Percentiles rank a stretch among this genome's conserved stretches.
Conservation (phyloP, 129 eudicot species). For the Chrysanthemum makinoi region DNA sequence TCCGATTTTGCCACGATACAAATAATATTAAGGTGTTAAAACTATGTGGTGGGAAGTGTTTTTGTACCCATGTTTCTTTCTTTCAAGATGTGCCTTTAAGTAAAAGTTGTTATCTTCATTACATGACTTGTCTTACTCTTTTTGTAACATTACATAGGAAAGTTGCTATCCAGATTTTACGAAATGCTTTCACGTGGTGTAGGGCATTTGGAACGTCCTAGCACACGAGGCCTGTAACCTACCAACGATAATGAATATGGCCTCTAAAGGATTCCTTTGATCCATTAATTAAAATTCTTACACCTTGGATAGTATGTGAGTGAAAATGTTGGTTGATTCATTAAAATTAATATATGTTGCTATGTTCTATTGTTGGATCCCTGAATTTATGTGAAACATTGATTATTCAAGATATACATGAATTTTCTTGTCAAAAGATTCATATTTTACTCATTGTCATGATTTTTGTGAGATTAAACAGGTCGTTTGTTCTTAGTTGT, state of each 20-base stretch:
- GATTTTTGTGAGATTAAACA: too few species aligned
- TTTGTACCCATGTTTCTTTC: constrained; percentile 8
- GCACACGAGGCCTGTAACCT: constrained; percentile 18
- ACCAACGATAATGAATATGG: constrained; percentile 14
- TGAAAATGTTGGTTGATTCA: too few species aligned
- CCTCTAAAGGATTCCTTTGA: not conserved
- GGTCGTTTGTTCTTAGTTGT: too few species aligned
- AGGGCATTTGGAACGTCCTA: constrained; percentile 12
- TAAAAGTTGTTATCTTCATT: constrained; percentile 4
- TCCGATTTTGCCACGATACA: constrained; percentile 17
- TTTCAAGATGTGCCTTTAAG: not conserved
- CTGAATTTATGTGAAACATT: too few species aligned
- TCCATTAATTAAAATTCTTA: not conserved
- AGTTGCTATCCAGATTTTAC: not conserved
- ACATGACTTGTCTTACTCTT: constrained; percentile 16
- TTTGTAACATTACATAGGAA: constrained; percentile 16
- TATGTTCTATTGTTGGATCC: too few species aligned
- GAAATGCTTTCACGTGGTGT: constrained; percentile 9
- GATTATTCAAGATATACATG: too few species aligned
- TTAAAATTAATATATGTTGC: too few species aligned
- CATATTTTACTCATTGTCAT: too few species aligned
- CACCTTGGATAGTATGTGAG: not conserved
- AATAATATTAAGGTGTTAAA: not conserved
- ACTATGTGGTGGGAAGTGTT: constrained; percentile 10
- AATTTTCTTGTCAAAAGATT: too few species aligned